These are phyloP conservation scores for Rubroboletus satanas DNA, from an alignment of 768 basidiomycete genomes.

Conservation along the genomic window DNA sequence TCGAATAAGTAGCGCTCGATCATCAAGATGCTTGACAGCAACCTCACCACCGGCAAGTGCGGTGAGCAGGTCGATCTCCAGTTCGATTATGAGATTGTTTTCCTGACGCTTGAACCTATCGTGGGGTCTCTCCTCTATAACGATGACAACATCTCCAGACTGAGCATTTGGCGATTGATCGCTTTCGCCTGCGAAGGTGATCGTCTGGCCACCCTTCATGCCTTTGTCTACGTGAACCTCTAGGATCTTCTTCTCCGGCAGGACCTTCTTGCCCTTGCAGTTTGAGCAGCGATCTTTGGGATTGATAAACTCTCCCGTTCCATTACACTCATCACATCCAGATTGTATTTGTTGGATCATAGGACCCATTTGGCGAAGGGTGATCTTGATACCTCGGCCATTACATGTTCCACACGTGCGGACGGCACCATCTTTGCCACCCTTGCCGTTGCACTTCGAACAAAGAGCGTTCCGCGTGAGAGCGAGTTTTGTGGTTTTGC, in stretches of 20 bases:
- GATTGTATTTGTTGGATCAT: constrained; percentile 99
- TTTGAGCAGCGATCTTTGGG: constrained; percentile 84
- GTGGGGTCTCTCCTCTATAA: constrained; percentile 90
- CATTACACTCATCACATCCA: constrained; percentile 88
- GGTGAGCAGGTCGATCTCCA: constrained; percentile 91
- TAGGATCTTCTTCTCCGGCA: constrained; percentile 92
- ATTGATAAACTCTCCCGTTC: constrained; percentile 94
- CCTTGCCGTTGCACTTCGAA: constrained; percentile 89
- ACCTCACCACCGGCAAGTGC: constrained; percentile 92
- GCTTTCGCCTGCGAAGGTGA: constrained; percentile 85
- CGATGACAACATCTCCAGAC: constrained; percentile 92
- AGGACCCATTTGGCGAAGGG: constrained; percentile 95
- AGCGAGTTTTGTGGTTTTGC: constrained; percentile 97
- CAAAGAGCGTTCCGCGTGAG: constrained; percentile 95
- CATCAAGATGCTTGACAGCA: constrained; percentile 89
- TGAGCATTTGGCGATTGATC: constrained; percentile 87
- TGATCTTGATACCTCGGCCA: constrained; percentile 89
- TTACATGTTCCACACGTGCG: constrained; percentile 70
- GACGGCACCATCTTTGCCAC: constrained; percentile 96
- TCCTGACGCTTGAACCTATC: constrained; percentile 85
- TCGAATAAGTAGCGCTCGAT: constrained; percentile 79
- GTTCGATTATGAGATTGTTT: constrained; percentile 78
- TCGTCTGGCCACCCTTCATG: constrained; percentile 92
- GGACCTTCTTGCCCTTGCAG: constrained; percentile 94
- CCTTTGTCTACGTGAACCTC: constrained; percentile 99